Conservation (phyloP, 352 stramenopile genomes). For the Globisporangium emineosum region DNA sequence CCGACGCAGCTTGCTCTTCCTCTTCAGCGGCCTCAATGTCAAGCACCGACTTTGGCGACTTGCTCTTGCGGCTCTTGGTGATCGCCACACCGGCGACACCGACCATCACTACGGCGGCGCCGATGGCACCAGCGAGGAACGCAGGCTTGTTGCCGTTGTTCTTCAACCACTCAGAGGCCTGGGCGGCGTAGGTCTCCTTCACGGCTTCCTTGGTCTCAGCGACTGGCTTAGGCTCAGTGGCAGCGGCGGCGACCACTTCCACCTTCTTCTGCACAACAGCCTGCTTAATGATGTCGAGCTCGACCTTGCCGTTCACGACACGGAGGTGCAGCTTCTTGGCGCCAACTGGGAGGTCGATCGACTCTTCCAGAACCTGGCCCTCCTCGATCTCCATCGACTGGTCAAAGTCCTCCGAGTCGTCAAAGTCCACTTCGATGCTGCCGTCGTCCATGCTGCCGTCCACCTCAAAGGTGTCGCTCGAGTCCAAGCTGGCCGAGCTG, state of each 20-base stretch:
- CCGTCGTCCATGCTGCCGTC: conserved; percentile 32
- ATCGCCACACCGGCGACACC: conserved; percentile 42
- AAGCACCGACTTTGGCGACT: conserved; percentile 38
- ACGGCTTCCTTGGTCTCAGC: conserved; percentile 5
- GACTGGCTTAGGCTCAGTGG: conserved; percentile 22
- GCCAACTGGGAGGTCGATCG: conserved; percentile 43
- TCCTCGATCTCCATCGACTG: conserved; percentile 45
- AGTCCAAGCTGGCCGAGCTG: conserved; percentile 25
- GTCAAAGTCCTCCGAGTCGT: conserved; percentile 45
- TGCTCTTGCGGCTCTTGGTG: conserved; percentile 39
- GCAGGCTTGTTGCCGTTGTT: conserved; percentile 33
- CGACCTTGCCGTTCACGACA: conserved; percentile 42
- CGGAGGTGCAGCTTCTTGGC: conserved; percentile 47
- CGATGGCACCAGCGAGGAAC: conserved; percentile 38
- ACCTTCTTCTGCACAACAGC: conserved; percentile 17
- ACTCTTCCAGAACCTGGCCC: conserved; percentile 36
- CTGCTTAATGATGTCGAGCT: conserved; percentile 53
- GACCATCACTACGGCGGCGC: conserved; percentile 44
- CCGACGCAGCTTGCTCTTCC: conserved; percentile 31
- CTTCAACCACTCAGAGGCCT: conserved; percentile 41
- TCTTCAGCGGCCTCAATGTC: conserved; percentile 31
- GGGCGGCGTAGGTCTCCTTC: conserved; percentile 35
- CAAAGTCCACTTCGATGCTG: conserved; percentile 36
- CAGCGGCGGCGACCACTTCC: conserved; percentile 1
- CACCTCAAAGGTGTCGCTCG: conserved; percentile 27